A percentile compares a stretch with the other conserved stretches of the same genome.
phyloP scores from a whole-genome alignment of 257 asterid genomes.

The Leptodermis oblonga region DNA sequence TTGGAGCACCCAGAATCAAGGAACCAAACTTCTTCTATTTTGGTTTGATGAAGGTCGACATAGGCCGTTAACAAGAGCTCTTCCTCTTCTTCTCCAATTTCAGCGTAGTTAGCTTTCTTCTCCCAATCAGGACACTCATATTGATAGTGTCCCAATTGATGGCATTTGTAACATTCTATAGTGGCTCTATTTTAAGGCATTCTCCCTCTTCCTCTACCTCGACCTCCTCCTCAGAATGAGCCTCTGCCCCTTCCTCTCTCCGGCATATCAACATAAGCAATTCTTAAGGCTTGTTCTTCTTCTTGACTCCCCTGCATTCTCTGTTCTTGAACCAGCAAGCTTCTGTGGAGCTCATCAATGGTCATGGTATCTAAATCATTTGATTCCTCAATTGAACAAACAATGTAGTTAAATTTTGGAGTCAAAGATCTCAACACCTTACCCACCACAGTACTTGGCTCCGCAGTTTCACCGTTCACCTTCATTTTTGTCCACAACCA shows the following conservation, averaged over 20 bases:
- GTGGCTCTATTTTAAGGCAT: slow-evolving; percentile 4
- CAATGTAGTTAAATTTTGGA: neutral
- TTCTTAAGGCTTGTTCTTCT: neutral
- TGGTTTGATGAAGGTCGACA: neutral
- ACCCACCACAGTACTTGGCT: too few species aligned
- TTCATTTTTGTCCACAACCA: slow-evolving; percentile 10
- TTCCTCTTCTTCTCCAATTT: slow-evolving; percentile 1
- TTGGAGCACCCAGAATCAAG: slow-evolving; percentile 13
- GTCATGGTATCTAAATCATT: slow-evolving; percentile 9
- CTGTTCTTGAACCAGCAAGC: neutral
- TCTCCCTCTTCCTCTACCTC: slow-evolving; percentile 12
- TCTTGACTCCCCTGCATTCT: neutral
- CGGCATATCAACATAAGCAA: neutral
- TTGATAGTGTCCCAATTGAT: slow-evolving; percentile 5
- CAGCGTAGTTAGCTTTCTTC: slow-evolving; percentile 4
- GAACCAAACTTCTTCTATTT: neutral
- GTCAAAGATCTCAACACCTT: neutral
- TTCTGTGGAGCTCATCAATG: slow-evolving; percentile 11
- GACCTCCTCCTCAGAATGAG: neutral
- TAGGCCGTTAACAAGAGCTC: neutral
- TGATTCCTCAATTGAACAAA: too few species aligned
- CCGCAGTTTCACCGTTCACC: neutral
- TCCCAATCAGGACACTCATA: neutral
- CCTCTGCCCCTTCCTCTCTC: slow-evolving; percentile 14
- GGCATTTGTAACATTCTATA: slow-evolving; percentile 13